Percentiles rank a stretch among this genome's conserved stretches.
Conservation (phyloP, 352 stramenopile genomes). For the Phytopythium boreale region DNA sequence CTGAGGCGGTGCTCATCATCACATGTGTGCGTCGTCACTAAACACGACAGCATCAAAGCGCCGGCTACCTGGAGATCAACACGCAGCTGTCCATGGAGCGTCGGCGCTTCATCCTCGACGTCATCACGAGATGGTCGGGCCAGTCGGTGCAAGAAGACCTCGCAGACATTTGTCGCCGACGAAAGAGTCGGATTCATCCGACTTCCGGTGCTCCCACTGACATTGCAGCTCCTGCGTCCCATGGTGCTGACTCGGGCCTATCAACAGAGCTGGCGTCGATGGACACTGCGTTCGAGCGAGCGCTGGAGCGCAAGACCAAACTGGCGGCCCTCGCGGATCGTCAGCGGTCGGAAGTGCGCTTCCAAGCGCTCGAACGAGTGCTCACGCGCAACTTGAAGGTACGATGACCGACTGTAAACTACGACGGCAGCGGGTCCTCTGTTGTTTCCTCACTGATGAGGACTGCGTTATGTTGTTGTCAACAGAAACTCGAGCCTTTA, state of each 20-base stretch:
- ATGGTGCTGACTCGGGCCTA: neutral
- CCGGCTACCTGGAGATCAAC: slow-evolving; percentile 71
- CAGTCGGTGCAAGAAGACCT: slow-evolving; percentile 59
- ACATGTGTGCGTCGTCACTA: neutral
- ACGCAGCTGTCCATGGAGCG: slow-evolving; percentile 78
- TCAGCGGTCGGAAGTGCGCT: slow-evolving; percentile 54
- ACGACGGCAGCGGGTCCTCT: neutral
- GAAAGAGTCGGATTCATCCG: neutral
- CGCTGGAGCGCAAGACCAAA: slow-evolving; percentile 39
- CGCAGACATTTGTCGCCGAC: slow-evolving; percentile 29
- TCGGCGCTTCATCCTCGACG: slow-evolving; percentile 64
- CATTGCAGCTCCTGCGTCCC: neutral
- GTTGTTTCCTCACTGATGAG: too few relatives aligned
- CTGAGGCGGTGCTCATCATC: neutral
- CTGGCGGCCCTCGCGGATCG: slow-evolving; percentile 44
- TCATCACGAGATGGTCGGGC: slow-evolving; percentile 53
- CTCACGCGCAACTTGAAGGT: slow-evolving; percentile 51
- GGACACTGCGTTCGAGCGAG: slow-evolving; percentile 21
- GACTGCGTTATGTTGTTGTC: neutral
- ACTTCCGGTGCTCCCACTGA: neutral
- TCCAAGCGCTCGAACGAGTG: slow-evolving; percentile 57
- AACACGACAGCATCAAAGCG: slow-evolving; percentile 58
- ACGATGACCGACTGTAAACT: neutral
- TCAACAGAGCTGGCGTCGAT: neutral
- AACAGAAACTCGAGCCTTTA: neutral